Evolutionary conservation across 192 early-diverging fungal species (phyloP), one percentile per base, ranked within the genome.

Genomic region (Coemansia sp.): DNA sequence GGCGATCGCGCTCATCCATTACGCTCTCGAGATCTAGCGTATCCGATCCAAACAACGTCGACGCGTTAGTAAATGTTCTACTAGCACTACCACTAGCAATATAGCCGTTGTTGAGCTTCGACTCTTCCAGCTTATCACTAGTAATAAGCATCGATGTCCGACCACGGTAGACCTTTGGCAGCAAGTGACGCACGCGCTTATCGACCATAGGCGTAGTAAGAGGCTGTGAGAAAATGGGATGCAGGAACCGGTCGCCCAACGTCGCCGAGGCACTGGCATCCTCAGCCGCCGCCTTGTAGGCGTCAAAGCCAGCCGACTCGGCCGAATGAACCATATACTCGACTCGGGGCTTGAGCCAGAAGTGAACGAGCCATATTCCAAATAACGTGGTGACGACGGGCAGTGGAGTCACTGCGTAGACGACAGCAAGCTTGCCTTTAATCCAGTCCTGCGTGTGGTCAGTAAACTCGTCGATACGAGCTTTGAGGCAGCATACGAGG

Each of bases 161-260:
- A 29, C 86, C 85, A 27, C 85, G 71, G 60, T 90, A 87, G n/a
- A 92, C 80, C 43, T 81, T 71, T 34, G 80, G 86, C 55, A 92
- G 67, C 59, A 91, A 63, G 60, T 89, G 88, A 18, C 85, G 84
- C 55, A 89, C 85, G 24, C 75, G 83, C 58, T 87, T 85, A 61
- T 88, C 87, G 30, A 92, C 87, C 78, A 91, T 83, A 15, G 90
- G 89, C 24, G 89, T 85, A 12, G 87, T 78, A 52, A 89, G 73
- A 38, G 86, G 79, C 49, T 88, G 71, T 44, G 73, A 83, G 44
- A 89, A 84, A 2, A 84, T 87, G 3, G 90, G 91, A 60, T 91
- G 87, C 65, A 88, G 83, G 78, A 89, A 92, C 27, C 85, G 84
- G 66, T 82, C 78, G 32, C 80, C 78, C 63, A 90, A 60, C 4